A percentile compares a stretch with the other conserved stretches of the same genome.
Evolutionary conservation across 306 rosid species (phyloP).

Genomic region (Lotus japonicus): DNA sequence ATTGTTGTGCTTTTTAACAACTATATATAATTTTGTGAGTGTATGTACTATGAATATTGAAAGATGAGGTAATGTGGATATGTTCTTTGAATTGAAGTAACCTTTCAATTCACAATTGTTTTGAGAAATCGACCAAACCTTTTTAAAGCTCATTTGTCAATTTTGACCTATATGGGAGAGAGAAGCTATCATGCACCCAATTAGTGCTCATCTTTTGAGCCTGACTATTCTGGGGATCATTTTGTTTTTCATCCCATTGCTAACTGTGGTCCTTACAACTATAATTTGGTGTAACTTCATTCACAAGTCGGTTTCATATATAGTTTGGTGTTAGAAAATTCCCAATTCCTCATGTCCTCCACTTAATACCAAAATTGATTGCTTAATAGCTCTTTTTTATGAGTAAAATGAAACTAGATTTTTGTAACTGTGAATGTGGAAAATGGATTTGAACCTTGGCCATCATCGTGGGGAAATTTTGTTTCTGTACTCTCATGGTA

Average conservation of each 20-base stretch:
- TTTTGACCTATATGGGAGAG: slow-evolving; percentile 5
- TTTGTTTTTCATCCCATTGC: slow-evolving; percentile 1
- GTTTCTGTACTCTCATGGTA: too few relatives aligned
- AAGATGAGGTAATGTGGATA: background rate
- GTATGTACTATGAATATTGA: background rate
- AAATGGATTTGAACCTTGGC: too few relatives aligned
- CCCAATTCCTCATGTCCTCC: background rate
- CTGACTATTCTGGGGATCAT: background rate
- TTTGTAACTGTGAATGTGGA: too few relatives aligned
- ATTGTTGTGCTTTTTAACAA: too few relatives aligned
- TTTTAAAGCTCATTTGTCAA: slow-evolving; percentile 23
- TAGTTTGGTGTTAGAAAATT: background rate
- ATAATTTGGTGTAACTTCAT: slow-evolving; percentile 5
- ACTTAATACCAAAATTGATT: background rate
- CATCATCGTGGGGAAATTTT: too few relatives aligned
- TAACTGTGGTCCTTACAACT: slow-evolving; percentile 23
- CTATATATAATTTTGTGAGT: too few relatives aligned
- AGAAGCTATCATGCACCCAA: slow-evolving; percentile 18
- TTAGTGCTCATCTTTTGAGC: slow-evolving; percentile 18
- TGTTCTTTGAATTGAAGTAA: background rate
- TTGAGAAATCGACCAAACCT: slow-evolving; percentile 20
- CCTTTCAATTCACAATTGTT: slow-evolving; percentile 9
- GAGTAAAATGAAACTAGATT: too few relatives aligned
- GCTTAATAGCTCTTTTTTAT: background rate
- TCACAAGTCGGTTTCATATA: background rate